Conservation (phyloP, 2,329 filamentous ascomycete genomes). For the Penicillium sp. region DNA sequence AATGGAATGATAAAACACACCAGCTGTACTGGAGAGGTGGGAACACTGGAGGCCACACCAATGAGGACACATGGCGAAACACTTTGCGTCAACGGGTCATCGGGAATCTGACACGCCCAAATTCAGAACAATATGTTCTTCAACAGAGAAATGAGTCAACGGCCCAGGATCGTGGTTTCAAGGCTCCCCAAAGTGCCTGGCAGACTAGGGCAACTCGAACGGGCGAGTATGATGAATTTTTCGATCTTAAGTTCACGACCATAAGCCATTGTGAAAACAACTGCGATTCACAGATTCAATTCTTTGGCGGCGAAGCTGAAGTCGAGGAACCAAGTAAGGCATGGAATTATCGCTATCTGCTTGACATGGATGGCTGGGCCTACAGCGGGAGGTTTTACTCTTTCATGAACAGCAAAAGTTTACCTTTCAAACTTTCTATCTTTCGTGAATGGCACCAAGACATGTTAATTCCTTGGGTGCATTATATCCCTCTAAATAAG, state of each 20-base stretch:
- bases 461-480: constrained; percentile 57
- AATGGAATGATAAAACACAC: constrained; percentile 56
- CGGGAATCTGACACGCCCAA: constrained; percentile 68
- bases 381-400: constrained; percentile 57
- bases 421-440: constrained; percentile 55
- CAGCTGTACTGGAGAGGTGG: constrained; percentile 86
- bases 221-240: not conserved
- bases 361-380: constrained; percentile 60
- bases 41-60: constrained; percentile 83
- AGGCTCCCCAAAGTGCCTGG: not conserved
- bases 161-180: not conserved
- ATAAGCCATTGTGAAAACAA: constrained; percentile 86
- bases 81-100: constrained; percentile 84
- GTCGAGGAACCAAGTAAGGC: constrained; percentile 72
- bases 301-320: constrained; percentile 66
- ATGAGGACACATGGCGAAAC: constrained; percentile 77
- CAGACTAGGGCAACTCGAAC: not conserved
- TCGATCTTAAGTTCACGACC: constrained; percentile 63
- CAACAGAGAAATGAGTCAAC: constrained; percentile 59
- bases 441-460: constrained; percentile 62
- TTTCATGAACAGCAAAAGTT: constrained; percentile 50
- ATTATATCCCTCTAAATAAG: constrained; percentile 58
- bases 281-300: constrained; percentile 75
- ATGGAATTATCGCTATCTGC: constrained; percentile 60
- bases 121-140: constrained; percentile 43